Conservation (phyloP, 2,329 filamentous ascomycete species). For the Beauveria varroae region DNA sequence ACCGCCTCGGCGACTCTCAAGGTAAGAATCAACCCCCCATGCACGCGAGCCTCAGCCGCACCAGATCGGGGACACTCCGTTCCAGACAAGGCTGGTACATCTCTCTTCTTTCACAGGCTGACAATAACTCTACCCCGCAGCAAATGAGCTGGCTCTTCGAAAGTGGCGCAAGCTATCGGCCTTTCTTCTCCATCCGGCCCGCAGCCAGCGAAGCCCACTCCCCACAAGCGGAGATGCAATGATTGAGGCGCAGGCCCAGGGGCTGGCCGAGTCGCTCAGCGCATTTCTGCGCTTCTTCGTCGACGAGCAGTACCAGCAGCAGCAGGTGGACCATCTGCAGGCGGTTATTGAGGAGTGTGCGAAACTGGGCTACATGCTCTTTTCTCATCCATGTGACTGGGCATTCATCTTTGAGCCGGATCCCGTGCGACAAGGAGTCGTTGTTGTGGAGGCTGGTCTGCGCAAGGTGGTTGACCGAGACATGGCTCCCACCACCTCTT, state of each 20-base stretch:
- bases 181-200: conserved; percentile 33
- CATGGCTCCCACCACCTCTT: conserved; percentile 15
- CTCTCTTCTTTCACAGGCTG: neutral
- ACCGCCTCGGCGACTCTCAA: conserved; percentile 17
- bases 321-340: conserved; percentile 31
- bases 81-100: too few species aligned
- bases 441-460: conserved; percentile 24
- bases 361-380: conserved; percentile 32
- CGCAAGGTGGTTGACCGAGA: conserved; percentile 21
- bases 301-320: conserved; percentile 18
- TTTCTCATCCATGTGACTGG: conserved; percentile 36
- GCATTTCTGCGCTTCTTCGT: conserved; percentile 28
- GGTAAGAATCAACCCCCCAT: conserved; percentile 21
- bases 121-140: conserved; percentile 13
- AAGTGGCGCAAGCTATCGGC: conserved; percentile 36
- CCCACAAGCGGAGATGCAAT: conserved; percentile 19
- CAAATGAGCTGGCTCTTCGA: conserved; percentile 26
- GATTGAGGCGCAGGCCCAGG: conserved; percentile 23
- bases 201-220: conserved; percentile 29
- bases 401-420: conserved; percentile 20
- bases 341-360: conserved; percentile 32
- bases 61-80: too few species aligned
- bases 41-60: neutral
- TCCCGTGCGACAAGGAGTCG: neutral
- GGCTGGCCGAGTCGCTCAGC: conserved; percentile 26